Evolutionary conservation across 1,284 basidiomycete species (phyloP), one percentile per base, ranked within the genome.

Genomic region (Agaricales sp.): DNA sequence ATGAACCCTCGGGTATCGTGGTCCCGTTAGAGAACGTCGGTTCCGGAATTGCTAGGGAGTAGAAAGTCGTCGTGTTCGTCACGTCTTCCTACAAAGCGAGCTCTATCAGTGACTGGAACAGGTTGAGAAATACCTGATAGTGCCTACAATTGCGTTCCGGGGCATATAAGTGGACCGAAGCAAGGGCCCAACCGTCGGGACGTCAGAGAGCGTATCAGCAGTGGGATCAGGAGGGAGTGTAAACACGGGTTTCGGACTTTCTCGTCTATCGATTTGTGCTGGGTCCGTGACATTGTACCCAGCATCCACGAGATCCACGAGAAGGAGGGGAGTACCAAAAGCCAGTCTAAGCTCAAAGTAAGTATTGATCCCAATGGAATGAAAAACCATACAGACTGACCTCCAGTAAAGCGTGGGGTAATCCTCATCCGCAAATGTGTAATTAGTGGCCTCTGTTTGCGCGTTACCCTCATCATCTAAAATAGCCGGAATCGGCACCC

Each of bases 1-100:
- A 87, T 4, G 62, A 59, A 2, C 84, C 83, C 53, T 78, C 76
- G 1, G 78, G 69, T 21, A 87, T 77, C 2, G 57, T 59, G 0
- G 77, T 81, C 0, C 78, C 77, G 55, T 82, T 82, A 0, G 72
- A 66, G 54, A 80, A 83, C 1, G 60, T 62, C 4, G 70, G 66
- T 43, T 58, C 47, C 24, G 61, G 53, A 50, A 78, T 52, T 2
- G 62, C 55, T 37, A 73, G 59, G 2, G 65, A 60, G 46, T 64
- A 67, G 63, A 68, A 76, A 24, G 63, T 62, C 37, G 60, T 59
- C 2, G 64, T 68, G 49, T 68, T 61, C 43, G 38, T 52, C 51
- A 49, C 51, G 44, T 41, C 53, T 19, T 54, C 58, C 20, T 21
- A 49, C 25, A 43, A 44, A 26, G 18, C n/a, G n/a, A n/a, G n/a